Conservation (phyloP, 495 filamentous ascomycete species). For the Beverwykella pulmonaria region DNA sequence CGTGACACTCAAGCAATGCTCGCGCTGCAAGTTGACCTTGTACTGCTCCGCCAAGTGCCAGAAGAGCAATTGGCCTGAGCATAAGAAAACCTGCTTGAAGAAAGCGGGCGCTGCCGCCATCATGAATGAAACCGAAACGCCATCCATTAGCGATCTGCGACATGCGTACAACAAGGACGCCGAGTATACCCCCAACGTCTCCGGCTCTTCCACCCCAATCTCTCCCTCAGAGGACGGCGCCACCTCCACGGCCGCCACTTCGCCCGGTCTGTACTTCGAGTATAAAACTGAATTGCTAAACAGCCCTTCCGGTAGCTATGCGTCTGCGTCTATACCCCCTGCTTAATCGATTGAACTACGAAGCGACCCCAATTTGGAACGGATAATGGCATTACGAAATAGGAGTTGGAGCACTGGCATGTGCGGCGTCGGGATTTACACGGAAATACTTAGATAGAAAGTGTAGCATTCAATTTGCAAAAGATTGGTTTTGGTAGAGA, state of each 20-base stretch:
- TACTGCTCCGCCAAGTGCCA: conserved; percentile 19
- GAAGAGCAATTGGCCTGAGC: conserved; percentile 3
- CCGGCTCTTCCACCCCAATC: neutral
- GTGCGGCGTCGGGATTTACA: neutral
- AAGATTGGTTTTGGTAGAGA: neutral
- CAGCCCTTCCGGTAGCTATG: neutral
- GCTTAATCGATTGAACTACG: neutral
- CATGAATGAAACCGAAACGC: neutral
- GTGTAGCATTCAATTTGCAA: conserved; percentile 7
- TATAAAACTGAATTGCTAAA: neutral
- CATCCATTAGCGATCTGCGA: neutral
- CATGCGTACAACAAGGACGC: neutral
- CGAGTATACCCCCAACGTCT: neutral
- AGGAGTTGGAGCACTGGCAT: neutral
- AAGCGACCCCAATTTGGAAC: neutral
- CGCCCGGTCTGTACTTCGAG: neutral
- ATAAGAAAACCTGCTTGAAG: conserved; percentile 9
- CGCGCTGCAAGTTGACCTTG: conserved; percentile 11
- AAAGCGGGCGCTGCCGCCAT: neutral
- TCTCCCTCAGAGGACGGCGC: neutral
- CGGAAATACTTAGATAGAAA: neutral
- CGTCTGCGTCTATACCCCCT: neutral
- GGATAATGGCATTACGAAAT: neutral
- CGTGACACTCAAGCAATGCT: conserved; percentile 9
- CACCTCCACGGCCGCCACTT: neutral